Evolutionary conservation across 1,139 yeast species (phyloP), one percentile per base, ranked within the genome.

Genomic region (Yamadazyma pseudoaaseri): DNA sequence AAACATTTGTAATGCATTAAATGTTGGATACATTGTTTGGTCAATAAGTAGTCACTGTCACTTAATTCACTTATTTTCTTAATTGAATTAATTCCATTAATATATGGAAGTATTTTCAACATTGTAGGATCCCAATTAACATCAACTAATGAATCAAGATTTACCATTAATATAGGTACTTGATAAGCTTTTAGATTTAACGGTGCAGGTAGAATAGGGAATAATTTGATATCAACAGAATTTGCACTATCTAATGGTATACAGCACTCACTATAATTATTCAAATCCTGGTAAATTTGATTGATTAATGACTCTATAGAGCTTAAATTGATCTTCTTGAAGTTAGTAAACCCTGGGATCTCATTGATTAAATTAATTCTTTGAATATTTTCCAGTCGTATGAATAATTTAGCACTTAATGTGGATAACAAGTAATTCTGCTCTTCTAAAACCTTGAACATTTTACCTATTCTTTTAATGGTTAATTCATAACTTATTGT

Each of bases 121-220:
- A 92, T 84, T 2, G 97, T 92, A 1, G 97, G 97, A 54, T 92
- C 98, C 97, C 98, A 92, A 48, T 86, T 85, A 5, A 84, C 84
- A 57, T 92, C 98, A 21, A 86, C 81, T 43, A 92, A 65, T 23
- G 76, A 66, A 25, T 71, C 70, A 23, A 90, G 61, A 36, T 81
- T 78, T 2, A 90, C 95, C 0, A 92, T 82, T 4, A 95, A 76
- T 3, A 89, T 77, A 0, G 98, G 98, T 0, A 92, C 98, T 54
- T 92, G 96, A 49, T 73, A 67, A 23, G 89, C 76, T 54, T 77
- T 61, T 48, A 86, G 63, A 33, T 76, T 77, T 1, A 87, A 85
- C 0, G 97, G 97, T 1, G 94, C 86, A 6, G 94, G 90, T 25
- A 85, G 65, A 11, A 86, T 66, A 0, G 97, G 97, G 47, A 94